Evolutionary conservation across 1,139 yeast species (phyloP).

Genomic region (Suhomyces yuchorum): DNA sequence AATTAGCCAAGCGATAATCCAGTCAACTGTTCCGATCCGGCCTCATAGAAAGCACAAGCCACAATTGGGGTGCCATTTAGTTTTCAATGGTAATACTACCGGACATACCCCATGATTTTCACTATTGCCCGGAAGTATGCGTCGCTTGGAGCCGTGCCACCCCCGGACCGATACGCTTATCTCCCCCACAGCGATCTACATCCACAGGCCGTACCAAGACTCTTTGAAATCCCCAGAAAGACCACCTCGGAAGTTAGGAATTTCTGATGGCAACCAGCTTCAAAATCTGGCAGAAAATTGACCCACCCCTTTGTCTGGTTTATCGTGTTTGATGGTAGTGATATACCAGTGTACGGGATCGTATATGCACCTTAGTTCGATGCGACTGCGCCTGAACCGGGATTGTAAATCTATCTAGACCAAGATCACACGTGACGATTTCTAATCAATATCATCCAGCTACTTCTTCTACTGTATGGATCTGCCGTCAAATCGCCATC

Average conservation of each 20-base stretch:
- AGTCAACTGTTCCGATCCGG: too few species aligned
- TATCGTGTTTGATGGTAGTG: too few species aligned
- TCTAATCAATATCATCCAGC: not conserved
- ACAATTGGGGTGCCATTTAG: too few species aligned
- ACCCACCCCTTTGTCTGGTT: too few species aligned
- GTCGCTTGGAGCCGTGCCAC: not conserved
- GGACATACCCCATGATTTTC: too few species aligned
- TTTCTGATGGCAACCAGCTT: too few species aligned
- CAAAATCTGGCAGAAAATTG: too few species aligned
- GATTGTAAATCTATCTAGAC: not conserved
- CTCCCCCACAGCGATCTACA: not conserved
- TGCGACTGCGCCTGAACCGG: not conserved
- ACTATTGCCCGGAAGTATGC: not conserved
- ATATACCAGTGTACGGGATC: not conserved
- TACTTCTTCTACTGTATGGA: not conserved
- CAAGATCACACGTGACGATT: not conserved
- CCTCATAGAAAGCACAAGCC: too few species aligned
- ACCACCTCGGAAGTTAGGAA: too few species aligned
- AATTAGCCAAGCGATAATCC: too few species aligned
- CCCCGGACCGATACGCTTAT: not conserved
- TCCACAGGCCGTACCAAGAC: not conserved
- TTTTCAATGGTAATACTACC: too few species aligned
- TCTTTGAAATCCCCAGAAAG: not conserved
- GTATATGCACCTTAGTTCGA: not conserved
- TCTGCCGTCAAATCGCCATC: too few species aligned